Base-by-base conservation (phyloP, 768 basidiomycete genomes). In the Calocybe cyanea region DNA sequence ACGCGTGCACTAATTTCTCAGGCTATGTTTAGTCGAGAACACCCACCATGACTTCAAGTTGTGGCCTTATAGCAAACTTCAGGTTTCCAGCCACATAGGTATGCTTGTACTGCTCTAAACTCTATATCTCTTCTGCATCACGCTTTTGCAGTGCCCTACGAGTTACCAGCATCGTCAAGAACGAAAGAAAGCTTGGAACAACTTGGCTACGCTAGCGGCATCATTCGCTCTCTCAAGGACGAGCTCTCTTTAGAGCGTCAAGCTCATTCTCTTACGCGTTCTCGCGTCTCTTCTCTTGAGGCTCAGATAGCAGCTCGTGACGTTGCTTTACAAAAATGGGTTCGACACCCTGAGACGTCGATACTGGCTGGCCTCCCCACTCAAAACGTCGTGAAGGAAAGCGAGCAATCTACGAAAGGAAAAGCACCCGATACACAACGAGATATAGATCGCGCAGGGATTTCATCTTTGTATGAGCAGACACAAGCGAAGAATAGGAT, bases 231-330 rank as follows among this genome's bases (percentile, higher is more conserved):
- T 8, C 51, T 77, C 15, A 64, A 68, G 33, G 54, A 40, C 6
- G 66, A 74, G 41, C 64, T 73, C 14, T 63, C 66, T 7, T 46
- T 59, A 1, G 77, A 78, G 51, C 67, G 70, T 4, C 52, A 59
- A 24, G 66, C 67, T 0, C 74, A 77, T 43, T 49, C 49, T 11
- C 57, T 56, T 14, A 68, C 65, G 0, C 63, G 58, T 13, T 51
- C 59, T 2, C 69, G 67, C 24, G 66, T 73, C 25, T 57, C 68
- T 4, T 58, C 63, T 17, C 66, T 81, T 1, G 66, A 72, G 35
- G 76, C 77, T 2, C 71, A 73, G 54, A 55, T 81, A 7, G 76
- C 78, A 0, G 66, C 66, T 2, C 66, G 77, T 15, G 78, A 81
- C 21, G 70, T 68, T 0, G 73, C 76, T 43, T 62, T 80, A 1